Percentiles rank a stretch among this genome's conserved stretches.
These are phyloP conservation scores for Bidens hawaiensis DNA, from an alignment of 140 eudicot species.

Conservation along the genomic window DNA sequence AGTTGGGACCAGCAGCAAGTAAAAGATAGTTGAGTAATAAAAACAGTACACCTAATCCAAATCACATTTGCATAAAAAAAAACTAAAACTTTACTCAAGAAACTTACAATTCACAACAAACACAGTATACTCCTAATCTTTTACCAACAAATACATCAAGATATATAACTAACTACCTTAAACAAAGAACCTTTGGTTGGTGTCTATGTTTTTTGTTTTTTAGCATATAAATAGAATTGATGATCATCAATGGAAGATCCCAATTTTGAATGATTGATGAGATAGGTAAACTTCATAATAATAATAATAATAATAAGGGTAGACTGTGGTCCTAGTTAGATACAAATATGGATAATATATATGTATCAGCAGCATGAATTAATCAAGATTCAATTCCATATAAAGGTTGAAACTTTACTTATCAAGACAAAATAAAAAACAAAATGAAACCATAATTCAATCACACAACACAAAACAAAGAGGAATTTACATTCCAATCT, in stretches of 20 bases:
- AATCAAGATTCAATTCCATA: background rate
- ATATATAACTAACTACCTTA: background rate
- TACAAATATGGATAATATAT: conserved; percentile 1
- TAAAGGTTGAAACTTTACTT: background rate
- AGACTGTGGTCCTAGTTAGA: conserved; percentile 10
- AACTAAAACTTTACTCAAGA: background rate
- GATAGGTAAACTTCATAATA: background rate
- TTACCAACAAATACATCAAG: background rate
- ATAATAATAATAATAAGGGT: background rate
- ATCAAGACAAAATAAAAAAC: conserved; percentile 3
- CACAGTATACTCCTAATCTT: background rate
- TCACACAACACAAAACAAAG: background rate
- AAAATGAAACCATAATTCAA: conserved; percentile 8
- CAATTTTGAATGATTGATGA: conserved; percentile 1
- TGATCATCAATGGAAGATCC: background rate
- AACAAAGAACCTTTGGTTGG: conserved; percentile 10
- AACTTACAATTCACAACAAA: too few relatives aligned
- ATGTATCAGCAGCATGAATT: conserved; percentile 13
- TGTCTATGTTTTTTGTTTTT: background rate
- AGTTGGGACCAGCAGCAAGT: too few relatives aligned
- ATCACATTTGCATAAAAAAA: background rate
- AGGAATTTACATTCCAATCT: background rate
- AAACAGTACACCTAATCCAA: background rate
- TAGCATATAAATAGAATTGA: background rate
- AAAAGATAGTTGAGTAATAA: background rate